Base-by-base conservation (phyloP, 345 rosid genomes). In the Salix exigua region DNA sequence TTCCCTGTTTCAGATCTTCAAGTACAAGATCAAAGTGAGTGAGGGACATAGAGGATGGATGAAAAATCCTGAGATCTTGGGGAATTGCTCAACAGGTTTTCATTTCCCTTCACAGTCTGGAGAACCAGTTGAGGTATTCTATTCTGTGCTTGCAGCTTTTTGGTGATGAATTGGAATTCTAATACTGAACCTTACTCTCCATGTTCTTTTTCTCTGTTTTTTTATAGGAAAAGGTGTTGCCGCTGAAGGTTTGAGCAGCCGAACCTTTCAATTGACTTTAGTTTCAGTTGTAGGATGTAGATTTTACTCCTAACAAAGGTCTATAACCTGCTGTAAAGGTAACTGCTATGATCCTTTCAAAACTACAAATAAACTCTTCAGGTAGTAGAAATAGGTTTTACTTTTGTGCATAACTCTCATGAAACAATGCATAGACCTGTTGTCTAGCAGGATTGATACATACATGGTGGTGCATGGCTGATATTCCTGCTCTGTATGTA, bases 31-130 rank as follows among this genome's bases (percentile, higher is more conserved):
- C 46, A 91, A 89, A 88, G 89, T 88, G 61, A 83, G 96, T 31
- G 94, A 89, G 83, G 97, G 88, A 38, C 87, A 85, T 68, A 90
- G 89, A 84, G 95, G 91, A 79, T 93, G 99, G 97, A 88, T 96
- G 89, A 91, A 87, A 82, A 82, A 80, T 78, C 97, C 99, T 17
- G 95, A 96, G 77, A 68, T 64, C 78, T 76, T 94, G 88, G 71
- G 86, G 79, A 96, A 92, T 58, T 89, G 99, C 83, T 92, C 98
- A 12, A 86, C 79, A 0, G 97, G 99, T 18, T n/a, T n/a, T n/a
- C n/a, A n/a, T n/a, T n/a, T n/a, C n/a, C n/a, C n/a, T n/a, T n/a
- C n/a, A n/a, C n/a, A n/a, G 65, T 63, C 82, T 23, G 86, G 81
- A 65, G 88, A 78, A 70, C 64, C 23, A 35, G 75, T 70, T 75